Base-by-base conservation (phyloP, 2,329 filamentous ascomycete species). In the Chaetoscypha palmicola region DNA sequence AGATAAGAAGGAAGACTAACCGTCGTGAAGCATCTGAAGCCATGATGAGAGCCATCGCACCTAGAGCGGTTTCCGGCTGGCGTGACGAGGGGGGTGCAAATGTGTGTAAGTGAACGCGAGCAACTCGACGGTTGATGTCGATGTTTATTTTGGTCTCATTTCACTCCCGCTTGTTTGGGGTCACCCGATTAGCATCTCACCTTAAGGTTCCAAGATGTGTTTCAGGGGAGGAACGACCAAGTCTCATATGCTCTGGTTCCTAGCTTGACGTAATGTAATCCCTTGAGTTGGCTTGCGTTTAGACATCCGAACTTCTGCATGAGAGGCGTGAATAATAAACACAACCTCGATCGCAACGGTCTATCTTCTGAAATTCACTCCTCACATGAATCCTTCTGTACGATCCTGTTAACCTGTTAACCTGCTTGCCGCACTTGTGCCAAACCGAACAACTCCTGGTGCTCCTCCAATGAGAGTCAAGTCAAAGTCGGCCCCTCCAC, bases 1-100 rank as follows among this genome's bases (percentile, higher is more conserved):
- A 28, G 17, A 33, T n/a, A 41, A 46, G 26, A 32, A 17, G 22
- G 14, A 31, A 34, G 20, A 47, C 51, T 49, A 47, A 58, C 58
- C 55, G 45, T 52, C 57, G 47, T 32, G 58, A 57, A 42, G 57
- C 58, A 45, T 59, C 53, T 1, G 51, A 47, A 19, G 57, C 55
- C 55, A 60, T 59, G 3, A 37, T 50, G 33, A 35, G 21, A 45
- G 35, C 47, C 47, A 51, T 49, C 23, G 32, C 32, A 31, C 21
- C 20, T 33, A 8, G n/a, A n/a, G n/a, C n/a, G n/a, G n/a, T n/a
- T n/a, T n/a, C n/a, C n/a, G n/a, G n/a, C n/a, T n/a, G n/a, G n/a
- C n/a, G n/a, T n/a, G n/a, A n/a, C n/a, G n/a, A n/a, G n/a, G n/a
- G n/a, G 36, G 41, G 23, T 36, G 14, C 11, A 26, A 35, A 34